These are phyloP conservation scores for Fusarium compactum DNA, from an alignment of 2,329 filamentous ascomycete genomes.

Conservation along the genomic window DNA sequence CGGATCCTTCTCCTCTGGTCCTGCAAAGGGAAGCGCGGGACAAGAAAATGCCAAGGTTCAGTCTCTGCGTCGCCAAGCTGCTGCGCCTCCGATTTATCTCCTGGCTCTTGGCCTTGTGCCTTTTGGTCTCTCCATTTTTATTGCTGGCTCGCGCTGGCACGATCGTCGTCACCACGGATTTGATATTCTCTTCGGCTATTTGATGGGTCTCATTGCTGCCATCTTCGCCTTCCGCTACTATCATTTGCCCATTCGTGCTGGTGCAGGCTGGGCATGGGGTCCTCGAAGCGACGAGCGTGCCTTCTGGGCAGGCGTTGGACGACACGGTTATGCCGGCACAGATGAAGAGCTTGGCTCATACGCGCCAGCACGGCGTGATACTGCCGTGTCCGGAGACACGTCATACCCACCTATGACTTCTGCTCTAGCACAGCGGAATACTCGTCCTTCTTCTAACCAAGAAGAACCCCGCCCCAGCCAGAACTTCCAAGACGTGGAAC, in stretches of 20 bases:
- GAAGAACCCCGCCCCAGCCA: slow-evolving; percentile 31
- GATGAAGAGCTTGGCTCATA: slow-evolving; percentile 43
- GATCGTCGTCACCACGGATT: slow-evolving; percentile 94
- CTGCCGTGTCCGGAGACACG: slow-evolving; percentile 47
- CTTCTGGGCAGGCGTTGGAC: slow-evolving; percentile 81
- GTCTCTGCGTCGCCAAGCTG: slow-evolving; percentile 74
- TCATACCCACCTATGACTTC: slow-evolving; percentile 46
- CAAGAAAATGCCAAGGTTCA: slow-evolving; percentile 52
- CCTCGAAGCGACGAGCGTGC: slow-evolving; percentile 78
- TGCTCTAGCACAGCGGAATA: slow-evolving; percentile 39
- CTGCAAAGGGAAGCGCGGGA: slow-evolving; percentile 44
- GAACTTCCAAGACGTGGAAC: slow-evolving; percentile 52
- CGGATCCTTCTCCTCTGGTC: slow-evolving; percentile 35
- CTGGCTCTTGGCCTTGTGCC: slow-evolving; percentile 78
- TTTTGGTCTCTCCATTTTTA: slow-evolving; percentile 80
- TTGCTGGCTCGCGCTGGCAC: slow-evolving; percentile 86
- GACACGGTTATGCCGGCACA: slow-evolving; percentile 66
- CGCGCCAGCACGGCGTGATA: slow-evolving; percentile 22
- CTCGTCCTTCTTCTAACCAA: slow-evolving; percentile 14
- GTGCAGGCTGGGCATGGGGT: slow-evolving; percentile 91
- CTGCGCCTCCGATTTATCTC: slow-evolving; percentile 84
- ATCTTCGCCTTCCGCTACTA: slow-evolving; percentile 87
- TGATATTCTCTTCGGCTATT: slow-evolving; percentile 86
- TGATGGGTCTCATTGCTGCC: slow-evolving; percentile 78
- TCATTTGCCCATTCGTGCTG: slow-evolving; percentile 79